Base-by-base conservation (phyloP, 75 land plant genomes). In the Isoetes taiwanensis region DNA sequence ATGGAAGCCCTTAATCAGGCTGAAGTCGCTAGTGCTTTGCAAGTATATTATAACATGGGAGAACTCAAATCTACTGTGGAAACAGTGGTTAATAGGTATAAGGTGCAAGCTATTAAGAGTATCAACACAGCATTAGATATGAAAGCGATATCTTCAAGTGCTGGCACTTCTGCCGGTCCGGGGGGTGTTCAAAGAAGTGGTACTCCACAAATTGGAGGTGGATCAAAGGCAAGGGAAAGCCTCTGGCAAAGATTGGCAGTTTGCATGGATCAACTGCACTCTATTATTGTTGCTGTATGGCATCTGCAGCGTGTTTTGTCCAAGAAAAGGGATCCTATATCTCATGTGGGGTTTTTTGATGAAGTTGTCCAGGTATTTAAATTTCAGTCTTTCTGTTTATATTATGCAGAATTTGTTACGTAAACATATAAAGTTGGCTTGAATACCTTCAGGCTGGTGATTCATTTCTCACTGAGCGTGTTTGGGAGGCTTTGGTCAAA, bases 401-500 rank as follows among this genome's bases (percentile, higher is more conserved):
- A 29, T 14, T 10, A 52, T 0, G 6, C 3, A 29, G 9, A 19
- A 21, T 19, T 10, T 52, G 6, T 10, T 24, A 16, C 20, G 39
- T 5, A 52, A 52, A 9, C 25, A 52, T 21, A 19, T 19, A 19
- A 19, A 52, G 25, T 52, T 21, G 25, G 23, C 20, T 6, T 48
- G 52, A 8, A 8, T 8, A 48, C 6, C 20, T 20, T 48, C 70
- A 91, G 97, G 89, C 80, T 30, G 90, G 86, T 57, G 98, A 93
- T 69, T 66, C 81, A 12, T 67, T 76, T 65, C 68, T 93, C 34
- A 93, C 98, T 48, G 98, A 93, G 40, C 43, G 86, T 59, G 86
- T 93, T 30, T 93, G 98, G 98, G 98, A 84, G 34, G 90, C 84
- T 24, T 54, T 93, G 56, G 95, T 88, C 34, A 93, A 93, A 64